phyloP scores from a whole-genome alignment of 1,284 basidiomycete species.

The Cerrena zonata region DNA sequence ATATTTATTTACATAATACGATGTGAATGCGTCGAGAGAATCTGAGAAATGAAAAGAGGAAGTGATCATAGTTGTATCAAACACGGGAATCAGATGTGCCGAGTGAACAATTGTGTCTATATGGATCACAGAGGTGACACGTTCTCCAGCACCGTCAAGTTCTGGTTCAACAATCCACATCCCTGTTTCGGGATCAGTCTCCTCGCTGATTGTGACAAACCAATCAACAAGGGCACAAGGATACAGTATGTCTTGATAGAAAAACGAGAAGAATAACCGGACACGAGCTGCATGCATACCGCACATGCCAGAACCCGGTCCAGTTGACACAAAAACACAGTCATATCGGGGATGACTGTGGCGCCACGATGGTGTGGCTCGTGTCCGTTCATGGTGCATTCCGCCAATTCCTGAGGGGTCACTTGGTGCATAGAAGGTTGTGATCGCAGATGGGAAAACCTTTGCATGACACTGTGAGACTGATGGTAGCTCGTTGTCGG shows the following conservation, averaged over 20 bases:
- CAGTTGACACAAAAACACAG: too few relatives aligned
- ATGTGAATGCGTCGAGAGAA: not conserved
- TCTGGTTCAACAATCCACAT: constrained; percentile 21
- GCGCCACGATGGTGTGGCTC: constrained; percentile 11
- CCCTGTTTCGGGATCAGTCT: constrained; percentile 16
- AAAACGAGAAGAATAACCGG: constrained; percentile 9
- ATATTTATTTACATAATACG: not conserved
- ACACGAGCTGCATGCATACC: constrained; percentile 11
- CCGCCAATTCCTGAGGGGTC: too few relatives aligned
- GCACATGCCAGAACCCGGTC: not conserved
- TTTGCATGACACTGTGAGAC: constrained; percentile 11
- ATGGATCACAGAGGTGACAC: not conserved
- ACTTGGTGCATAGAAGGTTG: too few relatives aligned
- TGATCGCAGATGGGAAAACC: constrained; percentile 25
- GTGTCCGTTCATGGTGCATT: too few relatives aligned
- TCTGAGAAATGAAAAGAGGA: too few relatives aligned
- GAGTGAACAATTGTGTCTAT: constrained; percentile 6
- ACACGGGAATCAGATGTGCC: constrained; percentile 6
- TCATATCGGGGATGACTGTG: too few relatives aligned
- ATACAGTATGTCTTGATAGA: constrained; percentile 1
- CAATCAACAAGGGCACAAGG: constrained; percentile 19
- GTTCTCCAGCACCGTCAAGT: not conserved
- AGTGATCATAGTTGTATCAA: too few relatives aligned
- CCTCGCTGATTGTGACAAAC: constrained; percentile 12
- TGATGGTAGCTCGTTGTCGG: too few relatives aligned